Conservation (phyloP, 225 moss, liverwort and hornwort species). For the Sphagnum tenellum region DNA sequence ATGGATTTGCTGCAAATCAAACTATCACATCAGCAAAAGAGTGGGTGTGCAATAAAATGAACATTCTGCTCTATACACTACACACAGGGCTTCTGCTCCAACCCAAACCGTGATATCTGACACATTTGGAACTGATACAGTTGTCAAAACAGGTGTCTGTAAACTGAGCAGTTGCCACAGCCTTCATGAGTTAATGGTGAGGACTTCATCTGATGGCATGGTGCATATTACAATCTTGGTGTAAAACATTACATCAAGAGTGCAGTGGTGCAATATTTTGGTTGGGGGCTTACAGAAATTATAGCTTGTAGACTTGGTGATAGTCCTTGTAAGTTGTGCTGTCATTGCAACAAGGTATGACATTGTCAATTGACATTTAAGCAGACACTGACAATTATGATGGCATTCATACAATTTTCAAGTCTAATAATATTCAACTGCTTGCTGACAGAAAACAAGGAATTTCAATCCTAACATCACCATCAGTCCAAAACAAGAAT, state of each 20-base stretch:
- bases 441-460: neutral
- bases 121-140: no score
- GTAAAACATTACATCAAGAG: no score
- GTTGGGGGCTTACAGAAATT: slow-evolving; percentile 20
- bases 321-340: slow-evolving; percentile 54
- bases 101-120: no score
- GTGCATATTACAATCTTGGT: no score
- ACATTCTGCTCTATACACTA: no score
- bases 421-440: neutral
- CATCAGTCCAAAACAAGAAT: neutral
- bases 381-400: neutral
- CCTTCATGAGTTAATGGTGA: no score
- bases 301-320: slow-evolving; percentile 30
- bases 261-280: neutral
- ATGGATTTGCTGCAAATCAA: slow-evolving; percentile 12
- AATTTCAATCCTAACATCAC: neutral
- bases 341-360: slow-evolving; percentile 4
- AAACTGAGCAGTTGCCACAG: no score
- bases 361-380: neutral
- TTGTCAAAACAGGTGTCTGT: no score
- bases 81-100: no score
- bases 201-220: no score
- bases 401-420: neutral
- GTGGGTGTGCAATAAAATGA: no score
- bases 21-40: neutral